Conservation (phyloP, 257 asterid species). For the Solanum bukasovii region DNA sequence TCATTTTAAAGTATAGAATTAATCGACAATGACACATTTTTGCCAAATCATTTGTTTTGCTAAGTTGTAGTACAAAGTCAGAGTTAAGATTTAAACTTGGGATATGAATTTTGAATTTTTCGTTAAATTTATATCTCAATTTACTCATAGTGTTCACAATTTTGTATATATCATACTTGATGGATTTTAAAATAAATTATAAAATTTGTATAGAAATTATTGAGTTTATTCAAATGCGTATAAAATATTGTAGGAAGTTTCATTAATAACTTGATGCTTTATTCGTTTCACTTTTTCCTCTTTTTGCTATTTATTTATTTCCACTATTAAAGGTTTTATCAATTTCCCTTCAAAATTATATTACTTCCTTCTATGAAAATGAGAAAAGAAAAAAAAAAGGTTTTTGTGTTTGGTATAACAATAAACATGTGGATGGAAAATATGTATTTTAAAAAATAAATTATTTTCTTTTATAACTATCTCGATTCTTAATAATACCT, state of each 20-base stretch:
- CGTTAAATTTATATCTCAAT: neutral
- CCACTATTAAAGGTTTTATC: neutral
- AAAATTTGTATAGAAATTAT: neutral
- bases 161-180: neutral
- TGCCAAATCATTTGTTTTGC: neutral
- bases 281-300: neutral
- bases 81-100: neutral
- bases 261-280: neutral
- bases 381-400: neutral
- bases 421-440: neutral
- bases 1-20: neutral
- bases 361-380: neutral
- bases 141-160: neutral
- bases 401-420: neutral
- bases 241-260: neutral
- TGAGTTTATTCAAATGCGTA: neutral
- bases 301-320: neutral
- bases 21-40: neutral
- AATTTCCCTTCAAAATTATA: neutral
- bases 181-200: neutral
- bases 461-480: neutral
- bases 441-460: neutral
- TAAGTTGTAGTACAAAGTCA: too few relatives aligned
- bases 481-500: neutral
- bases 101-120: neutral